phyloP scores from a whole-genome alignment of 2,329 filamentous ascomycete species.

The Venturiaceae sp. region DNA sequence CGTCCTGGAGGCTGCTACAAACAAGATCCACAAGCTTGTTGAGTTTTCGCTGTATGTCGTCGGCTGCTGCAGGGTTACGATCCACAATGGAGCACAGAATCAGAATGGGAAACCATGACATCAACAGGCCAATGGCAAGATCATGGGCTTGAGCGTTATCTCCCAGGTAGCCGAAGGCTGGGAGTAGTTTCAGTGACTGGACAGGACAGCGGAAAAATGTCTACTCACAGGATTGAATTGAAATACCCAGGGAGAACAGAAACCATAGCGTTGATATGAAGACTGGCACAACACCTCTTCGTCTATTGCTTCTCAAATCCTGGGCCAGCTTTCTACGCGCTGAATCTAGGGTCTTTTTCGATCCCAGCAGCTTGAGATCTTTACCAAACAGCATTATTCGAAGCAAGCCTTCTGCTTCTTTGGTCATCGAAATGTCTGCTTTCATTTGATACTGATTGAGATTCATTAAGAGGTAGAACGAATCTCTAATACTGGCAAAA shows the following conservation, averaged over 20 bases:
- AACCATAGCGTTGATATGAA: conserved; percentile 9
- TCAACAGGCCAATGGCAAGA: conserved; percentile 4
- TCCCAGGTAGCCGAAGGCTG: conserved; percentile 2
- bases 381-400: conserved; percentile 5
- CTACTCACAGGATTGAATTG: conserved; percentile 1
- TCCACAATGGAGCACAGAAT: conserved; percentile 8
- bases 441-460: conserved; percentile 9
- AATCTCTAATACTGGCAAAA: conserved; percentile 4
- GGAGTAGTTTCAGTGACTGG: background rate
- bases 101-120: conserved; percentile 7
- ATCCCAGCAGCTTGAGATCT: background rate
- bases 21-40: conserved; percentile 6
- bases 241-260: conserved; percentile 5
- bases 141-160: conserved; percentile 6
- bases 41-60: conserved; percentile 5
- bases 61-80: conserved; percentile 5
- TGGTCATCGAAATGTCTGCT: conserved; percentile 3
- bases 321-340: background rate
- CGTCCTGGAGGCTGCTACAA: conserved; percentile 2
- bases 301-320: conserved; percentile 1
- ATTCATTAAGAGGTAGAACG: conserved; percentile 7
- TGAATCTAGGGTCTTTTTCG: background rate
- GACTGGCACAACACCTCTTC: conserved; percentile 5
- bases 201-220: background rate
- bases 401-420: conserved; percentile 6